phyloP scores from a whole-genome alignment of 2,329 filamentous ascomycete genomes.

The Trichoderma sp. region DNA sequence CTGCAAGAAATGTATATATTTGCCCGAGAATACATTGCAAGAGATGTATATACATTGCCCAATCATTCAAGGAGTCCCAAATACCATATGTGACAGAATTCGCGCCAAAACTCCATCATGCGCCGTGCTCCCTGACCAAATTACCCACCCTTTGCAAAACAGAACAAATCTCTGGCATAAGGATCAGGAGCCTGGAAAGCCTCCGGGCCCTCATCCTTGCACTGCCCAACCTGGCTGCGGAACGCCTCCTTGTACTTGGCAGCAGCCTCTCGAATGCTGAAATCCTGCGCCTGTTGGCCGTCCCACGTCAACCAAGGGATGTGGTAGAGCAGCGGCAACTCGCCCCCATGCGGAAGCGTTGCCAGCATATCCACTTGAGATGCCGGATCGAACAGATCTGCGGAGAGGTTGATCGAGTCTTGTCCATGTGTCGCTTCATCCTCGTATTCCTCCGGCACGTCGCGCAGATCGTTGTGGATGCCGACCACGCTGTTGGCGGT shows the following conservation, averaged over 20 bases:
- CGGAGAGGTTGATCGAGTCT: conserved; percentile 30
- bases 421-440: conserved; percentile 33
- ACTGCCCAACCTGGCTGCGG: conserved; percentile 67
- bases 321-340: conserved; percentile 48
- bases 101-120: background rate
- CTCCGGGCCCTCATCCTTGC: conserved; percentile 45
- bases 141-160: conserved; percentile 44
- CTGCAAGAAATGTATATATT: too few relatives aligned
- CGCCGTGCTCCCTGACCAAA: conserved; percentile 9
- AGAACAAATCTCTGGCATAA: conserved; percentile 66
- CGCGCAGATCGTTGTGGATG: conserved; percentile 75
- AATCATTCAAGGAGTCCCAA: background rate
- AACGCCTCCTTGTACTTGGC: conserved; percentile 61
- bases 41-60: too few relatives aligned
- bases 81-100: background rate
- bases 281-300: conserved; percentile 52
- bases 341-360: conserved; percentile 49
- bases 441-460: conserved; percentile 69
- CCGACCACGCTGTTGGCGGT: conserved; percentile 63
- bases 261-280: conserved; percentile 49
- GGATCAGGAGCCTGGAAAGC: conserved; percentile 35
- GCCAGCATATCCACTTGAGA: conserved; percentile 52
- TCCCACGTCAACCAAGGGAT: conserved; percentile 67
- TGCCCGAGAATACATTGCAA: too few relatives aligned
- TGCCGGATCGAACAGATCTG: conserved; percentile 46